Conservation (phyloP, 257 asterid genomes). For the Cordia subcordata region DNA sequence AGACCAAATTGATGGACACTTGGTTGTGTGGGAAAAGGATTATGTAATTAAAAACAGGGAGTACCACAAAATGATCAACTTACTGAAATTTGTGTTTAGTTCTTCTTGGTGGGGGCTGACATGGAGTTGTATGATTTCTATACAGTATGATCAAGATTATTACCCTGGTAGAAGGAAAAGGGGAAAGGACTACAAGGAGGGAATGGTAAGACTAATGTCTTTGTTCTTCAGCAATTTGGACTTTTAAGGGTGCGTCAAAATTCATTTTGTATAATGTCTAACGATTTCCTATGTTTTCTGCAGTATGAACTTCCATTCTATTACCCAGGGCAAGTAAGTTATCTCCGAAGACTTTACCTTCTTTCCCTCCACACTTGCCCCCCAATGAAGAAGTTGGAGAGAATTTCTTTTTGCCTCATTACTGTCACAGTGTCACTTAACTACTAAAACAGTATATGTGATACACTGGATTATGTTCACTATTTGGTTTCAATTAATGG, state of each 20-base stretch:
- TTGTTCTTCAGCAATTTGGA: neutral
- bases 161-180: constrained; percentile 95
- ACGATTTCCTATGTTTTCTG: constrained; percentile 31
- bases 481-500: neutral
- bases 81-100: neutral
- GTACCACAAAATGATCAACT: neutral
- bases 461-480: no score
- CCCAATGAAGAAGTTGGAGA: no score
- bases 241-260: neutral
- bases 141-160: constrained; percentile 90
- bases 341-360: neutral
- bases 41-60: neutral
- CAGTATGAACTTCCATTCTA: constrained; percentile 98
- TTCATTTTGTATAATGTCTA: neutral
- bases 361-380: no score
- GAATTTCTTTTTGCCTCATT: no score
- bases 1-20: neutral
- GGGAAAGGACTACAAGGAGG: constrained; percentile 88
- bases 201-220: constrained; percentile 51
- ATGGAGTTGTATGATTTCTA: constrained; percentile 5
- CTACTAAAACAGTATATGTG: no score
- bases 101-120: constrained; percentile 15
- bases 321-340: constrained; percentile 92
- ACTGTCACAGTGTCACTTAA: no score
- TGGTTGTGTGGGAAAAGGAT: no score